These are phyloP conservation scores for Candida sojae DNA, from an alignment of 1,139 yeast genomes.

Conservation along the genomic window DNA sequence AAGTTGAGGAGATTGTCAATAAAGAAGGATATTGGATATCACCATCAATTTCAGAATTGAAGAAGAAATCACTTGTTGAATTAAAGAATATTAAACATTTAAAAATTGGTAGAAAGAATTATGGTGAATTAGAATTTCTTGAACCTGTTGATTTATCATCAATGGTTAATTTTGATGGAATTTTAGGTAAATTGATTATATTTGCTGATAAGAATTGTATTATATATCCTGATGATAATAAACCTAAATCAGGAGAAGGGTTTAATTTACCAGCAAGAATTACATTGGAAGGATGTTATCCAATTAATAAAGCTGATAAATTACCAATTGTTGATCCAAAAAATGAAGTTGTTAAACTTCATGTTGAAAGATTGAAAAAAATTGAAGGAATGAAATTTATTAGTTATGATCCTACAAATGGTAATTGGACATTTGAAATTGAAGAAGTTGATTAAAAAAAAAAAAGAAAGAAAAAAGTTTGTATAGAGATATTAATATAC, in stretches of 20 bases:
- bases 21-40: slow-evolving; percentile 82
- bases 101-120: slow-evolving; percentile 77
- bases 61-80: slow-evolving; percentile 59
- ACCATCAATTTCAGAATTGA: slow-evolving; percentile 69
- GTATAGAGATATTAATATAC: neutral
- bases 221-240: slow-evolving; percentile 70
- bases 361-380: slow-evolving; percentile 65
- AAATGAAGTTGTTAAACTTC: slow-evolving; percentile 69
- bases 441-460: slow-evolving; percentile 22
- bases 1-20: slow-evolving; percentile 11
- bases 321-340: slow-evolving; percentile 77
- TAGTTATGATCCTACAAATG: slow-evolving; percentile 76
- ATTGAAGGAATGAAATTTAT: slow-evolving; percentile 64
- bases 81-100: slow-evolving; percentile 66
- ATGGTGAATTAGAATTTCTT: slow-evolving; percentile 74
- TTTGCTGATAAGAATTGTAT: slow-evolving; percentile 65
- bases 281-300: slow-evolving; percentile 77
- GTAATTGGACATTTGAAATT: slow-evolving; percentile 77
- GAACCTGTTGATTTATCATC: slow-evolving; percentile 82
- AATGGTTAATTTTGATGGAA: slow-evolving; percentile 56
- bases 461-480: neutral
- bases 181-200: slow-evolving; percentile 65
- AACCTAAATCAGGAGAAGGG: slow-evolving; percentile 77
- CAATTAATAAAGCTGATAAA: slow-evolving; percentile 70
- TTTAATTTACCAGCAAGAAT: slow-evolving; percentile 75